Base-by-base conservation (phyloP, 169 alveolate genomes). In the Cryptosporidium ryanae region DNA sequence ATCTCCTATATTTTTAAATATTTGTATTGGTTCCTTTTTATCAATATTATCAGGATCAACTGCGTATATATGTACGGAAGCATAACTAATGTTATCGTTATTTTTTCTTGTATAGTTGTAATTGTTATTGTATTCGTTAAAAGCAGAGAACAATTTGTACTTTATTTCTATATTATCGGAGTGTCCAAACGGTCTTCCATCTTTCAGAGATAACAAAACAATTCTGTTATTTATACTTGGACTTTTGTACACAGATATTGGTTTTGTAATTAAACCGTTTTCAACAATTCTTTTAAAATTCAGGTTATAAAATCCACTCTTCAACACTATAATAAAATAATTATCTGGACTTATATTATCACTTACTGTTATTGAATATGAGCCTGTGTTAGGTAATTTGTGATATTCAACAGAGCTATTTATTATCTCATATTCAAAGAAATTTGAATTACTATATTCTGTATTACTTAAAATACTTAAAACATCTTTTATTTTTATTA, bases 261-360 rank as follows among this genome's bases (percentile, higher is more conserved):
- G 84, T 8, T 61, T 76, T 54, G 84, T 55, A 59, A 76, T 65
- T 18, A 76, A 31, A n/a, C 84, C 84, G 38, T 59, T 46, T 76
- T 76, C 76, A 8, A 76, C 2, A 5, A 76, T 13, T 18, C 2
- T 27, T 29, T 59, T 4, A 32, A 59, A 34, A 34, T 34, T 76
- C 6, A 23, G 15, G 29, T n/a, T 25, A 4, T 68, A 13, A 4
- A 18, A 27, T 15, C 27, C 50, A 17, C 23, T 23, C 13, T 61
- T 61, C 2, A 55, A 48, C 38, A 76, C 57, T n/a, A 68, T 8
- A 27, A 76, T 57, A 8, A 76, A 57, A 61, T 76, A 76, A 43
- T 55, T 29, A 10, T 31, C 71, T 23, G 84, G 76, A 21, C 23
- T 48, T 21, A 76, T 21, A 1, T 76, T 63, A 43, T 46, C 15